Evolutionary conservation across 371 early-diverging fungal genomes (phyloP), one percentile per base, ranked within the genome.

Genomic region (Zychaea mexicana): DNA sequence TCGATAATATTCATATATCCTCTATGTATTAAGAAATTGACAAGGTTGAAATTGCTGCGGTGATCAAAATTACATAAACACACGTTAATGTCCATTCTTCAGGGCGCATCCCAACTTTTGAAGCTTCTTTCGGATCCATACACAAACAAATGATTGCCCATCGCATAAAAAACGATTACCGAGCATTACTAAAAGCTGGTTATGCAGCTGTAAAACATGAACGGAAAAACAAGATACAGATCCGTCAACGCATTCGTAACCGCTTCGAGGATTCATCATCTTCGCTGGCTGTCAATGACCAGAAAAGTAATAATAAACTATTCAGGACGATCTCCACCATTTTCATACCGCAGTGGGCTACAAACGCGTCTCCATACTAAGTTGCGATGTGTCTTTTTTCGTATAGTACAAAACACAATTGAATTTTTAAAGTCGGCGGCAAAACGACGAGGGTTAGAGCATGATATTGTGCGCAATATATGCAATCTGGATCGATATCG

Each of bases 381-480:
- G 0, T 10, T n/a, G n/a, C n/a, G 15, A 36, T 2, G 36, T 36
- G 8, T 15, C 15, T 36, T 1, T 36, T n/a, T 62, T 3, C 21
- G 10, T 59, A 47, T 38, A 66, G 66, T 59, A 36, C 31, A 61
- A 21, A 66, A 66, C 38, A 66, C 66, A n/a, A 26, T 66, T 1
- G 61, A 55, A 42, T 49, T 66, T 28, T 36, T 66, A 31, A 60
- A 49, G 8, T 55, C 54, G 30, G 66, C 66, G 19, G 61, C 61
- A 26, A 47, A 56, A 32, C 27, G 61, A 9, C 26, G 24, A 47
- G 66, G 66, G 17, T 27, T 66, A 17, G 66, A 60, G 24, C 46
- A 47, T 47, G 57, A 60, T 17, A 46, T 66, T 47, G 66, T 66
- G 45, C 61, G 61, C 9, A 66, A 66, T 49, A 54, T 66, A 1